These are phyloP conservation scores for Wickerhamomyces strasburgensis DNA, from an alignment of 805 yeast species.

Conservation along the genomic window DNA sequence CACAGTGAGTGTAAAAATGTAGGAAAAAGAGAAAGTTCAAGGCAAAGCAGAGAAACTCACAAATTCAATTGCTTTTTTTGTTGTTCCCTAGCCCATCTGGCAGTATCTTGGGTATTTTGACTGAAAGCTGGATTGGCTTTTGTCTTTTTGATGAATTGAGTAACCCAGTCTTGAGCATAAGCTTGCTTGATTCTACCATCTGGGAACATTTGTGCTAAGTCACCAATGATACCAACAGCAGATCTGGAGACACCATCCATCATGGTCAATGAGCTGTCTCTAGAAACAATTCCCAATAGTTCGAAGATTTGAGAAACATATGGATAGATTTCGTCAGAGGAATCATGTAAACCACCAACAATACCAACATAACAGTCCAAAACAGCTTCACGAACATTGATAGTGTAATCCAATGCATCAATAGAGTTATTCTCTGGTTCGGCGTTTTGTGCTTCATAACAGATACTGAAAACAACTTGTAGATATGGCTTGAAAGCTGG, in stretches of 20 bases:
- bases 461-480: constrained; percentile 72
- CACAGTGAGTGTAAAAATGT: background rate
- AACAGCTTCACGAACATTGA: constrained; percentile 77
- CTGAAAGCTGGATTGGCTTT: constrained; percentile 58
- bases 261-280: constrained; percentile 53
- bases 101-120: constrained; percentile 78
- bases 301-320: constrained; percentile 67
- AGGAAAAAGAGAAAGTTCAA: background rate
- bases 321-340: constrained; percentile 59
- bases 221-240: constrained; percentile 89
- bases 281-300: constrained; percentile 56
- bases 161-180: constrained; percentile 73
- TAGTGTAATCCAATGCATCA: constrained; percentile 74
- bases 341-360: constrained; percentile 77
- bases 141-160: constrained; percentile 68
- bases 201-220: constrained; percentile 81
- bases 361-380: constrained; percentile 94
- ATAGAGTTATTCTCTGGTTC: constrained; percentile 62
- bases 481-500: constrained; percentile 69
- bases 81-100: constrained; percentile 94
- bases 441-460: constrained; percentile 57
- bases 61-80: constrained; percentile 21
- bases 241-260: constrained; percentile 74
- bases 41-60: constrained; percentile 2
- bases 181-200: constrained; percentile 66